Percentiles rank a stretch among this genome's conserved stretches.
Conservation (phyloP, 257 asterid species). For the Przewalskia tangutica region DNA sequence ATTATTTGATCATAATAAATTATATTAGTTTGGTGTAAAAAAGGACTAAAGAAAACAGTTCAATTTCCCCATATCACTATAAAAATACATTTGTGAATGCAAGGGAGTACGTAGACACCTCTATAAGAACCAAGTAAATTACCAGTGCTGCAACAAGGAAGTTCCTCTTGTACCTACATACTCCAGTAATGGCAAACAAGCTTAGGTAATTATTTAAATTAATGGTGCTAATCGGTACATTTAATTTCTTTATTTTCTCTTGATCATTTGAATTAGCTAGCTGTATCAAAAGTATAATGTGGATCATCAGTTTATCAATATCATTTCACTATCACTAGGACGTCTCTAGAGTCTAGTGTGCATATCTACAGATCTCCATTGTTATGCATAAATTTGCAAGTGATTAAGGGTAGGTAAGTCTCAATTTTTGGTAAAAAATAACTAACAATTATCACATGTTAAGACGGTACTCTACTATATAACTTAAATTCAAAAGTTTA, state of each 20-base stretch:
- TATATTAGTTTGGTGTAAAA: too few species aligned
- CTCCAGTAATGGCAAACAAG: not conserved
- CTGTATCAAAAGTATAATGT: not conserved
- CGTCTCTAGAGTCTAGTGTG: not conserved
- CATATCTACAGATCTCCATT: not conserved
- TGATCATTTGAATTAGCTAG: not conserved
- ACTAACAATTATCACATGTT: too few species aligned
- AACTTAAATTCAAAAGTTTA: too few species aligned
- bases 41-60: not conserved
- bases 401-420: not conserved
- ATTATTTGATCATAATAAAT: too few species aligned
- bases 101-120: not conserved
- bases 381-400: not conserved
- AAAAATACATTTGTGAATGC: not conserved
- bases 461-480: too few species aligned
- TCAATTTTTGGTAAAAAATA: too few species aligned
- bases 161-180: not conserved
- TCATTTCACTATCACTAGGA: not conserved
- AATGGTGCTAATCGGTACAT: not conserved
- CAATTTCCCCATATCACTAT: not conserved
- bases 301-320: not conserved
- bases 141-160: not conserved
- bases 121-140: not conserved
- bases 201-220: not conserved
- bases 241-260: not conserved